These are phyloP conservation scores for Trichoderma atroviride DNA, from an alignment of 2,329 filamentous ascomycete genomes.

Conservation along the genomic window DNA sequence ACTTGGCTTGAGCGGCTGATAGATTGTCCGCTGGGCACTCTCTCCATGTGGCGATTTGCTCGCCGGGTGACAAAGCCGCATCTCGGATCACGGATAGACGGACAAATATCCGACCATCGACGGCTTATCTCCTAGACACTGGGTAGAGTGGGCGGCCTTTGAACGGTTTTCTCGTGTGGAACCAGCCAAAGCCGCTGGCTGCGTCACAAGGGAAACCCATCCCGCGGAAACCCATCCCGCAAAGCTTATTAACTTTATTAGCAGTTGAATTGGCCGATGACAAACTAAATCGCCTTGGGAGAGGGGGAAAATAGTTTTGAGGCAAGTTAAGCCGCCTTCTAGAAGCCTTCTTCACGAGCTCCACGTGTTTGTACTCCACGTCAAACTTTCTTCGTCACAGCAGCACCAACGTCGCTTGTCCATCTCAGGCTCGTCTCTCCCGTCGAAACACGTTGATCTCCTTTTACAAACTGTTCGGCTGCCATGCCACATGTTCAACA, in stretches of 20 bases:
- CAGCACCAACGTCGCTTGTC: conserved; percentile 6
- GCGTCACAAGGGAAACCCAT: background rate
- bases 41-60: background rate
- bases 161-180: conserved; percentile 1
- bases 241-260: conserved; percentile 14
- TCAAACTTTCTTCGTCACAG: conserved; percentile 1
- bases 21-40: background rate
- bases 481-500: conserved; percentile 12
- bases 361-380: background rate
- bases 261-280: background rate
- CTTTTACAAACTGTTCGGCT: conserved; percentile 3
- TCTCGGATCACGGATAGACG: conserved; percentile 13
- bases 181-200: background rate
- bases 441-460: background rate
- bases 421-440: background rate
- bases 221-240: background rate
- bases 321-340: background rate
- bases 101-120: background rate
- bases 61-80: background rate
- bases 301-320: background rate
- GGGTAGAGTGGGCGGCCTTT: background rate
- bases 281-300: background rate
- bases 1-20: conserved; percentile 7
- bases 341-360: conserved; percentile 14
- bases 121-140: background rate